Evolutionary conservation across 2,329 filamentous ascomycete species (phyloP).

Genomic region (Diaporthe longicolla): DNA sequence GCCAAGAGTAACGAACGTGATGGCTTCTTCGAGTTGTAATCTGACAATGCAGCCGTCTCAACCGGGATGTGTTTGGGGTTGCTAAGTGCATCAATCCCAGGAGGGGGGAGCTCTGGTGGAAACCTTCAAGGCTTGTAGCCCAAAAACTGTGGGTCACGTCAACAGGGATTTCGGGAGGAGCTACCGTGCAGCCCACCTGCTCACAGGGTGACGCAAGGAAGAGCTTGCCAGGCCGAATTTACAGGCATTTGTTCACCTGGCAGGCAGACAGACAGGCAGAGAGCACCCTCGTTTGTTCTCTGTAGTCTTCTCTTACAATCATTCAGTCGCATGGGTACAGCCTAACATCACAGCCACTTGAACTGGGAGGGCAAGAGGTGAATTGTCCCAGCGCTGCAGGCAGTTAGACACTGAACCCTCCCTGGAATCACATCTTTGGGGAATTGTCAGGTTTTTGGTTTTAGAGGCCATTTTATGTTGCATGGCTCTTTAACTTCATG

Average conservation of each 20-base stretch:
- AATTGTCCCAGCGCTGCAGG: background rate
- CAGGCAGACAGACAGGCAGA: background rate
- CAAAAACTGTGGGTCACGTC: conserved; percentile 14
- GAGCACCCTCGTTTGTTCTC: background rate
- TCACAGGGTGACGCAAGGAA: conserved; percentile 14
- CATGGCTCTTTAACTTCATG: background rate
- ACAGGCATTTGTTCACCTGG: too few relatives aligned
- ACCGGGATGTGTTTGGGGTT: conserved; percentile 11
- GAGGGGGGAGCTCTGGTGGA: conserved; percentile 27
- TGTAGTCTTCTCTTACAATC: background rate
- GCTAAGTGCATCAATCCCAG: background rate
- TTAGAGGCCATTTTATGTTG: background rate
- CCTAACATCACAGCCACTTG: background rate
- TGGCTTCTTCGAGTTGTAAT: conserved; percentile 14
- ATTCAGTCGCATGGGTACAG: background rate
- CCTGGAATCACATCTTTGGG: background rate
- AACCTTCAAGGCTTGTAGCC: conserved; percentile 19
- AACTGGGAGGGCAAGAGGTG: background rate
- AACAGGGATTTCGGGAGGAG: conserved; percentile 26
- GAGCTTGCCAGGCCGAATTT: background rate
- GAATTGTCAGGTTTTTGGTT: background rate
- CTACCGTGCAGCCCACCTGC: background rate
- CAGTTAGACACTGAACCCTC: background rate
- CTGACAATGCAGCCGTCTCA: conserved; percentile 21
- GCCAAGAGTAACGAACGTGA: conserved; percentile 10